Evolutionary conservation across 768 basidiomycete species (phyloP), one percentile per base, ranked within the genome.

Genomic region (Termitomyces sp.): DNA sequence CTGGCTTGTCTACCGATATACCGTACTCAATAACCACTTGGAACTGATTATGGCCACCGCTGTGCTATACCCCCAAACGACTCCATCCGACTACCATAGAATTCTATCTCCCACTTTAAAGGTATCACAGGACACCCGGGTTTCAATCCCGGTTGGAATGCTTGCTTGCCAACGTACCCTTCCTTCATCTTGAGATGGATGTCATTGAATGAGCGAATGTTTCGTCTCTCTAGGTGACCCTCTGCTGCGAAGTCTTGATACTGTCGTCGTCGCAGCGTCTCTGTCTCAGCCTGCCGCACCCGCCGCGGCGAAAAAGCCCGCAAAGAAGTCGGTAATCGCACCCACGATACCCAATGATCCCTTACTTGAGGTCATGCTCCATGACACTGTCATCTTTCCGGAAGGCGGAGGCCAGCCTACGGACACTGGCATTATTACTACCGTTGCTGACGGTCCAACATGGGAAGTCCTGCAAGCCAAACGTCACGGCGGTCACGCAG

Each of bases 321-420:
- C 69, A 10, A 83, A 82, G 68, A 87, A 86, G 66, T 75, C 81
- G n/a, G 79, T 81, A 13, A 66, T 77, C 16, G 66, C 80, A 26
- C 78, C 81, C 16, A 66, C 71, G n/a, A 65, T 78, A 46, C 71
- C 73, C 0, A 71, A 70, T 24, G 74, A 68, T 36, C 78, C 84
- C 3, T 70, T 86, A 18, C 77, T 89, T 48, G 86, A 90, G 64
- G 73, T 92, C 8, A 76, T 85, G 51, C 72, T 91, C 46, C 84
- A 87, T 52, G 91, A 92, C 66, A 91, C 89, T 0, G 78, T 88
- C 13, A 80, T 91, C 48, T 92, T 92, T 67, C 90, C 91, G 0
- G 90, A 92, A 70, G 90, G 89, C 9, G 80, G 90, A 12, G 92
- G 92, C 0, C 91, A 93, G 61, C 87, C 88, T 1, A 84, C 84